Base-by-base conservation (phyloP, 257 asterid genomes). In the Jacaranda copaia region DNA sequence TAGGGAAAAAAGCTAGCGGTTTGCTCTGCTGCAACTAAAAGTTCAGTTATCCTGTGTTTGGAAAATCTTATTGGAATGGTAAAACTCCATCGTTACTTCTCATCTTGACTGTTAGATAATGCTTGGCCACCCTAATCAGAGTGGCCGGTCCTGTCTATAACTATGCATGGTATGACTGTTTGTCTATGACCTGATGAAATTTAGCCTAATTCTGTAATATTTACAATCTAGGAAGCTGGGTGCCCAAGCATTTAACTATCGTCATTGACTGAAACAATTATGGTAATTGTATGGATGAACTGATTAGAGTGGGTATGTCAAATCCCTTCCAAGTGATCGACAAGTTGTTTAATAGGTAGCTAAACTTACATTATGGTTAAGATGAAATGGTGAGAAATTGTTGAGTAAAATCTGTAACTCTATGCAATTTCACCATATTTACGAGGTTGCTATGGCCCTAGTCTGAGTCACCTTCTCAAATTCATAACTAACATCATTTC, bases 11-110 rank as follows among this genome's bases (percentile, higher is more conserved):
- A 85, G 81, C 84, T 95, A 10, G 97, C 98, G 5, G 97, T 95
- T 83, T 95, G 99, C 89, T 95, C 99, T 70, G 97, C 99, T 57
- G 97, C 98, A 80, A 95, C 99, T 53, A 95, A 95, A 83, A 95
- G 98, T 81, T 93, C 99, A 42, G 99, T 96, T 74, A 63, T 96
- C 81, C 82, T 96, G 25, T 91, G 98, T 75, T 87, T 96, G 79
- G 99, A 95, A 81, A 91, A 88, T 89, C 93, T 95, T 61, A 89
- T 93, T 16, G 98, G 99, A 79, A 78, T 85, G 89, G 99, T 95
- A 77, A 84, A 65, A 12, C 60, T 52, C 77, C 48, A 46, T 32
- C 46, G 19, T 58, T 63, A 18, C 51, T 42, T 84, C 77, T 59
- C 13, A 36, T 72, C 62, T 48, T n/a, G n/a, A 49, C 72, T 35